Evolutionary conservation across 108 stramenopile genomes (phyloP).

Genomic region (Poteriospumella lacustris): DNA sequence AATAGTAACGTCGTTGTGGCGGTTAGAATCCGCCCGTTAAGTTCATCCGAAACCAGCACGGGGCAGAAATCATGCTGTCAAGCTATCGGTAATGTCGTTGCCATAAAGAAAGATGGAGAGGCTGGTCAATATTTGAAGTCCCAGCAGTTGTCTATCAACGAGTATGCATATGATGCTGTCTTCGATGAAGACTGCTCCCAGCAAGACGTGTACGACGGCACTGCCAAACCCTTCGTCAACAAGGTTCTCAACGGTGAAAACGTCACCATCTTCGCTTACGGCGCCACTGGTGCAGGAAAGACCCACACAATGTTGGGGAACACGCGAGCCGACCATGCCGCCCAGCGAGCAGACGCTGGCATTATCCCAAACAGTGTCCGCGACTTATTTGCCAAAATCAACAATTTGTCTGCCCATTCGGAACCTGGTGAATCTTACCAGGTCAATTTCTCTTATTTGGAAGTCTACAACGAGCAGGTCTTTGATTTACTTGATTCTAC

Average conservation of each 20-base stretch:
- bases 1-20: constrained; percentile 43
- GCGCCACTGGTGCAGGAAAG: constrained; percentile 62
- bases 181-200: constrained; percentile 33
- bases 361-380: constrained; percentile 57
- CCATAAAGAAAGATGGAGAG: constrained; percentile 41
- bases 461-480: constrained; percentile 65
- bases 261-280: constrained; percentile 59
- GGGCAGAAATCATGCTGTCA: constrained; percentile 48
- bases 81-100: constrained; percentile 40
- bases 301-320: constrained; percentile 65
- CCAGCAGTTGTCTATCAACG: constrained; percentile 43
- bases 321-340: constrained; percentile 29
- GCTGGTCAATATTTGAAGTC: constrained; percentile 41
- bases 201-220: constrained; percentile 42
- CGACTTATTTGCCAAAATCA: constrained; percentile 46
- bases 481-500: constrained; percentile 53
- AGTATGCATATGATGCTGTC: constrained; percentile 48
- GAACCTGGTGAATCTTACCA: constrained; percentile 24
- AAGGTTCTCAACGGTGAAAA: constrained; percentile 47
- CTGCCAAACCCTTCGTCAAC: constrained; percentile 44
- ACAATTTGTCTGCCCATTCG: constrained; percentile 19
- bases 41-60: constrained; percentile 33
- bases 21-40: constrained; percentile 49
- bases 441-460: constrained; percentile 38
- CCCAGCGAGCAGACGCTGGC: constrained; percentile 39